Evolutionary conservation across 192 early-diverging fungal species (phyloP).

Genomic region (Kickxella alabastrina): DNA sequence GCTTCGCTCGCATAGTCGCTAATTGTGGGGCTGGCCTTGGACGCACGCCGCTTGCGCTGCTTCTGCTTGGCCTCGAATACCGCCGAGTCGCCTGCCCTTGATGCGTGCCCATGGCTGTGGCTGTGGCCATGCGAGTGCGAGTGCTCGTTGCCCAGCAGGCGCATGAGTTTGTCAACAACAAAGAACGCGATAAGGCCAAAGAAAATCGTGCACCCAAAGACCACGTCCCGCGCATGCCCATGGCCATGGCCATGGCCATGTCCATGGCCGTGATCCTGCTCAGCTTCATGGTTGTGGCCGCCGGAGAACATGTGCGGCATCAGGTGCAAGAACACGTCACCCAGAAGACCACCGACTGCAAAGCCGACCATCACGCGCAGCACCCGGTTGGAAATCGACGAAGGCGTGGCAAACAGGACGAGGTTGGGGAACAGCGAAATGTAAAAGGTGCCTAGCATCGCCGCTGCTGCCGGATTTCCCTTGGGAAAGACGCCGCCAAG

Average conservation of each 20-base stretch:
- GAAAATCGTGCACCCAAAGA: slow-evolving; percentile 74
- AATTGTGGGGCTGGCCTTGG: slow-evolving; percentile 13
- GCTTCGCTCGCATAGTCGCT: slow-evolving; percentile 34
- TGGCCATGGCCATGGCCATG: slow-evolving; percentile 38
- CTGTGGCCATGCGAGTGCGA: slow-evolving; percentile 59
- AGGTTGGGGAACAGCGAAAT: slow-evolving; percentile 81
- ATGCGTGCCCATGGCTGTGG: slow-evolving; percentile 56
- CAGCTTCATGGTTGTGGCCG: slow-evolving; percentile 37
- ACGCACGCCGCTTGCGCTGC: slow-evolving; percentile 20
- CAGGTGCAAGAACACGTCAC: slow-evolving; percentile 82
- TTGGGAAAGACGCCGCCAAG: slow-evolving; percentile 50
- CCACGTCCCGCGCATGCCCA: slow-evolving; percentile 53
- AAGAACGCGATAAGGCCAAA: slow-evolving; percentile 72
- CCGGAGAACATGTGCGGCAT: slow-evolving; percentile 72
- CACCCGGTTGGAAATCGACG: slow-evolving; percentile 54
- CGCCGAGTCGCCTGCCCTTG: slow-evolving; percentile 8
- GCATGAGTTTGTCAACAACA: slow-evolving; percentile 80
- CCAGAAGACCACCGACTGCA: slow-evolving; percentile 81
- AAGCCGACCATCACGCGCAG: slow-evolving; percentile 74
- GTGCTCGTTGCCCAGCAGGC: slow-evolving; percentile 64
- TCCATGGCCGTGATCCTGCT: slow-evolving; percentile 30
- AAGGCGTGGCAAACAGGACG: slow-evolving; percentile 73
- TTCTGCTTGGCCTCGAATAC: slow-evolving; percentile 28
- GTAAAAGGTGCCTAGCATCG: slow-evolving; percentile 71
- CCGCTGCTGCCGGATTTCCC: slow-evolving; percentile 40